phyloP scores from a whole-genome alignment of 768 basidiomycete species.

The Pisolithus orientalis region DNA sequence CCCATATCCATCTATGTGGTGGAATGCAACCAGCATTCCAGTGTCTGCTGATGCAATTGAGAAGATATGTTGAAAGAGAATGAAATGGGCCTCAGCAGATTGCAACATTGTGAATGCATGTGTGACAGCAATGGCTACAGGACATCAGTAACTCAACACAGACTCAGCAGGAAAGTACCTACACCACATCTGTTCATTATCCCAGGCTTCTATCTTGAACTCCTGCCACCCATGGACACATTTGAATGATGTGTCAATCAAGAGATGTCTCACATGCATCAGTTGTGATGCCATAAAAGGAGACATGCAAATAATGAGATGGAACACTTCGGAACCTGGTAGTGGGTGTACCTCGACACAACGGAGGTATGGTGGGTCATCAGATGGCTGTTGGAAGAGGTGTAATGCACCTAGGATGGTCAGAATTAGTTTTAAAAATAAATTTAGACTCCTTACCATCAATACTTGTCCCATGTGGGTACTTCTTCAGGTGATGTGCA shows the following conservation, averaged over 20 bases:
- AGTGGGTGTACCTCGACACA: constrained; percentile 11
- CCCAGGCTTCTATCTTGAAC: constrained; percentile 14
- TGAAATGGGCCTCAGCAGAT: constrained; percentile 18
- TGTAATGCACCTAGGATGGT: no score
- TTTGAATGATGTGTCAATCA: constrained; percentile 15
- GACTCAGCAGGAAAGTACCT: background rate
- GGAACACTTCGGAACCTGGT: constrained; percentile 2
- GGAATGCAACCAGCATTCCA: constrained; percentile 11
- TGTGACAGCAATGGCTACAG: constrained; percentile 13
- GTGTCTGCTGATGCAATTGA: constrained; percentile 16
- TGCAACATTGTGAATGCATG: constrained; percentile 22
- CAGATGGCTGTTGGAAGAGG: background rate
- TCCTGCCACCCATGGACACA: constrained; percentile 10
- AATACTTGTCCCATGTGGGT: constrained; percentile 19
- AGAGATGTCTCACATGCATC: constrained; percentile 2
- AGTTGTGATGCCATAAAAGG: constrained; percentile 12
- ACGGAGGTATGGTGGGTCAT: constrained; percentile 13
- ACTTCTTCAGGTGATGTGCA: constrained; percentile 7
- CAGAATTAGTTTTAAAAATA: no score
- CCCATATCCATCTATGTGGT: constrained; percentile 19
- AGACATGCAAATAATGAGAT: constrained; percentile 23
- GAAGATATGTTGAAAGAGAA: constrained; percentile 19
- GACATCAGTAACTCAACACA: background rate
- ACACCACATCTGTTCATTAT: constrained; percentile 7
- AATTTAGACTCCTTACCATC: constrained; percentile 16